Evolutionary conservation across 768 basidiomycete species (phyloP).

Genomic region (Lentinula detonsa): DNA sequence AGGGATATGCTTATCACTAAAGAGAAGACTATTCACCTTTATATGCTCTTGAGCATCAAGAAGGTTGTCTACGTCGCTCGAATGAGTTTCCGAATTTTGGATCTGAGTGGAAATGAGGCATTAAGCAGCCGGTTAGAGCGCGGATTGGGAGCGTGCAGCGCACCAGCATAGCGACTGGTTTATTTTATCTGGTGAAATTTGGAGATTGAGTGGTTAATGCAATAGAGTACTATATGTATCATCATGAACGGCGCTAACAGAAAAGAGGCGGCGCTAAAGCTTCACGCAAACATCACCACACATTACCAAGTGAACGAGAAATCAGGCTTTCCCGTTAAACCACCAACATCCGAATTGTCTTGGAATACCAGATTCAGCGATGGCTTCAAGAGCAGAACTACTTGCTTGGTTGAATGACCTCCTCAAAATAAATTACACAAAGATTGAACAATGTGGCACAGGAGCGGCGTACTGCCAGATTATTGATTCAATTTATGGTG

Average conservation of each 20-base stretch:
- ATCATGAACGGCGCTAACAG: too few relatives aligned
- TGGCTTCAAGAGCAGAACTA: slow-evolving; percentile 76
- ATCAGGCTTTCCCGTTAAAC: background rate
- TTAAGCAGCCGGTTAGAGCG: background rate
- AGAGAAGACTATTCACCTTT: background rate
- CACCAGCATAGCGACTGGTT: background rate
- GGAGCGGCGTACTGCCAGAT: slow-evolving; percentile 95
- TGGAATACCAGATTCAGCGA: background rate
- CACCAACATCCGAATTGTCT: background rate
- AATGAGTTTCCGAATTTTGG: background rate
- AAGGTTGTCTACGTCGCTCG: background rate
- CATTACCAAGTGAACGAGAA: background rate
- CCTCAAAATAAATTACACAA: slow-evolving; percentile 85
- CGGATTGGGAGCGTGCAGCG: background rate
- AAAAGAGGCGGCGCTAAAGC: background rate
- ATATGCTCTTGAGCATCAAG: background rate
- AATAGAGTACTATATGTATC: too few relatives aligned
- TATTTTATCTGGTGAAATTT: too few relatives aligned
- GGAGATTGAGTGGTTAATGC: too few relatives aligned
- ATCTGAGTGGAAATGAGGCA: background rate
- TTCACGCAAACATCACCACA: background rate
- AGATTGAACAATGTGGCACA: slow-evolving; percentile 86
- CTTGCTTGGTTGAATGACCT: slow-evolving; percentile 93
- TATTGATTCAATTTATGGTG: slow-evolving; percentile 91
- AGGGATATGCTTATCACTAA: background rate